Evolutionary conservation across 768 basidiomycete genomes (phyloP).

Genomic region (Rhodotorula taiwanensis): DNA sequence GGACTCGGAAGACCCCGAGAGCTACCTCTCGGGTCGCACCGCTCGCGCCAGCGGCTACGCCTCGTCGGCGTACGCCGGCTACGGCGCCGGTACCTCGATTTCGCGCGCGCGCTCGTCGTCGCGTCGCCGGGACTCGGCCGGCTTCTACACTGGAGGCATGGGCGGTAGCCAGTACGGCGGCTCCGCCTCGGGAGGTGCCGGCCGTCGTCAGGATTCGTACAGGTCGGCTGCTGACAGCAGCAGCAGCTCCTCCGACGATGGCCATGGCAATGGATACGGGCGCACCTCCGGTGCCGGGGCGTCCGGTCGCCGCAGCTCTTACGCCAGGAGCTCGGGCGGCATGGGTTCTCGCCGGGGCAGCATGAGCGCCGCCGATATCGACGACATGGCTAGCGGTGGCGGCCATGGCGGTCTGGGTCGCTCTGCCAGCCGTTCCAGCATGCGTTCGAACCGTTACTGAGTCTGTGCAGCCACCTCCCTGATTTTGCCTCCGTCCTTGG

Average conservation of each 20-base stretch:
- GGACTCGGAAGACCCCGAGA: constrained; percentile 1
- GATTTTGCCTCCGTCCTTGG: too few species aligned
- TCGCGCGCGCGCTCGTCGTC: neutral
- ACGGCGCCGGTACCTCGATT: constrained; percentile 1
- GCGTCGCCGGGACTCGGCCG: neutral
- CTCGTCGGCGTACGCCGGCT: neutral
- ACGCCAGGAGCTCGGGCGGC: neutral
- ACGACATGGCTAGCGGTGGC: neutral
- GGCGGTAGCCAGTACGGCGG: neutral
- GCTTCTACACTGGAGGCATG: constrained; percentile 1
- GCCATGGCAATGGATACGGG: too few species aligned
- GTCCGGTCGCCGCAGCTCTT: neutral
- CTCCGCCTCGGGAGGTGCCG: neutral
- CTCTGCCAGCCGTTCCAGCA: constrained; percentile 1
- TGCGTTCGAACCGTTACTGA: neutral
- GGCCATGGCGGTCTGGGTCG: neutral
- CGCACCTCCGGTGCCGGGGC: neutral
- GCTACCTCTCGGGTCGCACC: neutral
- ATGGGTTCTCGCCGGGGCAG: neutral
- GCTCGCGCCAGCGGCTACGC: neutral
- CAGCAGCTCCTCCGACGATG: too few species aligned
- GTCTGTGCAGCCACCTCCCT: too few species aligned
- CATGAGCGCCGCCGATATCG: neutral
- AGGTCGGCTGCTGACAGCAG: neutral
- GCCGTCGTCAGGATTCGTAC: neutral